Conservation (phyloP, 2,329 filamentous ascomycete species). For the Chrysosporium queenslandicum region DNA sequence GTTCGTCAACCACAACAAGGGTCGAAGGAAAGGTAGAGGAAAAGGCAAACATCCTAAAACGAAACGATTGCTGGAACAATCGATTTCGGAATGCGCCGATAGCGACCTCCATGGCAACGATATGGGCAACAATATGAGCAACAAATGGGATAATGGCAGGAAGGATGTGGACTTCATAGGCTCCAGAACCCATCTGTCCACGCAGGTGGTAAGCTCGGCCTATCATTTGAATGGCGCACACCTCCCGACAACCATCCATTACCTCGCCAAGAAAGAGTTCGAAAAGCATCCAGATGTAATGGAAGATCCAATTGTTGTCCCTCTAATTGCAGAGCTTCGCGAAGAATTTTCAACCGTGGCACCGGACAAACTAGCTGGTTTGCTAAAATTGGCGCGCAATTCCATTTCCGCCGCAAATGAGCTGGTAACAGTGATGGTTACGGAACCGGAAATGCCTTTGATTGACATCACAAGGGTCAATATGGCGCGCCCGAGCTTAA, state of each 20-base stretch:
- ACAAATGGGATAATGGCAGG: slow-evolving; percentile 50
- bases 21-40: slow-evolving; percentile 35
- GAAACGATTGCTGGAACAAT: slow-evolving; percentile 20
- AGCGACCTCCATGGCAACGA: slow-evolving; percentile 9
- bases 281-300: slow-evolving; percentile 31
- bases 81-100: slow-evolving; percentile 15
- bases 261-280: slow-evolving; percentile 42
- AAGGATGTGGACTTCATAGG: slow-evolving; percentile 54
- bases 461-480: slow-evolving; percentile 41
- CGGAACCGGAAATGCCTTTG: slow-evolving; percentile 21
- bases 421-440: slow-evolving; percentile 46
- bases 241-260: slow-evolving; percentile 45
- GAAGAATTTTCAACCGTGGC: slow-evolving; percentile 47
- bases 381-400: slow-evolving; percentile 49
- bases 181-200: slow-evolving; percentile 39
- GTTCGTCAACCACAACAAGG: slow-evolving; percentile 38
- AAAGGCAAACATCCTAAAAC: slow-evolving; percentile 34
- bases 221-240: slow-evolving; percentile 52
- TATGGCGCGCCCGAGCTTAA: slow-evolving; percentile 37
- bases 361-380: slow-evolving; percentile 39
- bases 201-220: slow-evolving; percentile 43
- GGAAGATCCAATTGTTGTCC: slow-evolving; percentile 36
- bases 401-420: slow-evolving; percentile 51
- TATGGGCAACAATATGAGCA: slow-evolving; percentile 24
- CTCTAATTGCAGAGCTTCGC: slow-evolving; percentile 45